A percentile compares a stretch with the other conserved stretches of the same genome.
phyloP scores from a whole-genome alignment of 1,284 basidiomycete genomes.

The Taiwanofungus camphoratus region DNA sequence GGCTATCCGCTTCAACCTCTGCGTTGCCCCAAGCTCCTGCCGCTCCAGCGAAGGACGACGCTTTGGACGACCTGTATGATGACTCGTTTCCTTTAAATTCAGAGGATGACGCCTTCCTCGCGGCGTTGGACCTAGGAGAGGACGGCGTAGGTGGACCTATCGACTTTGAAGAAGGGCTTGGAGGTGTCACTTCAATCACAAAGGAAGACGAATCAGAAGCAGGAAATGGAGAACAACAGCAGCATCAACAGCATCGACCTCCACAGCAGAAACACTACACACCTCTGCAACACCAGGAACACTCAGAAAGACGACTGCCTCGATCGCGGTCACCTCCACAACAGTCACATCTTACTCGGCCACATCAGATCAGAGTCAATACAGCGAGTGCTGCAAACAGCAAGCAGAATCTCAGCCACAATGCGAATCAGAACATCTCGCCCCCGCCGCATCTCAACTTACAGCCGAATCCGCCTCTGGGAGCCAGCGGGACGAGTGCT shows the following conservation, averaged over 20 bases:
- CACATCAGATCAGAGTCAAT: background rate
- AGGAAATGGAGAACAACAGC: background rate
- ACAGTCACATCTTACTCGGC: background rate
- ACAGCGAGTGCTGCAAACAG: background rate
- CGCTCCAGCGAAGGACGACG: constrained; percentile 12
- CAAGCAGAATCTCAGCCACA: background rate
- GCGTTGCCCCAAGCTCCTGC: background rate
- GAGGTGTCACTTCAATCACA: constrained; percentile 12
- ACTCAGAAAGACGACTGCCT: background rate
- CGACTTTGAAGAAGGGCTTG: constrained; percentile 40
- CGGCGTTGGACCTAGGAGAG: constrained; percentile 52
- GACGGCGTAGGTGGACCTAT: constrained; percentile 34
- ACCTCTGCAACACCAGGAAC: constrained; percentile 1
- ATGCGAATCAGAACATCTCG: background rate
- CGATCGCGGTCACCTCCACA: background rate
- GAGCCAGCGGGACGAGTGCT: constrained; percentile 7
- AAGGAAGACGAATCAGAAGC: constrained; percentile 9
- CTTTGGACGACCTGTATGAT: no score
- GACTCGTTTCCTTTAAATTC: constrained; percentile 51
- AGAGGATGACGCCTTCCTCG: constrained; percentile 60
- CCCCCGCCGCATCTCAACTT: background rate
- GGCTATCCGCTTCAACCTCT: constrained; percentile 2
- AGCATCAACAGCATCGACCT: background rate
- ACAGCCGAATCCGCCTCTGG: constrained; percentile 3
- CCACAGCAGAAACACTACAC: no score